phyloP scores from a whole-genome alignment of 2,329 filamentous ascomycete genomes.

The Pseudocercospora cruenta region DNA sequence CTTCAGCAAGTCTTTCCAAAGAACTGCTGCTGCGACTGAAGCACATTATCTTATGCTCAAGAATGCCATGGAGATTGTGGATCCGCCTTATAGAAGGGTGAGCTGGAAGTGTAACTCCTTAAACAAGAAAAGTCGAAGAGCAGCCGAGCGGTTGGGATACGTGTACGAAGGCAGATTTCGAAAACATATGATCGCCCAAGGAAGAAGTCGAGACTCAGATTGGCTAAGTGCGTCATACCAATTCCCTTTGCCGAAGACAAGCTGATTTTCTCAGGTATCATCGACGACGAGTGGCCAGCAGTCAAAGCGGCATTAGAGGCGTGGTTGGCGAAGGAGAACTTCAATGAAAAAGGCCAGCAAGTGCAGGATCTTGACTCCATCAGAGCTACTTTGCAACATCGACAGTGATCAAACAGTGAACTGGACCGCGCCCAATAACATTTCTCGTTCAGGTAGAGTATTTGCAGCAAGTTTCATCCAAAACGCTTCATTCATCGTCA shows the following conservation, averaged over 20 bases:
- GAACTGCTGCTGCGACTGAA: conserved; percentile 62
- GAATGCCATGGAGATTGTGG: conserved; percentile 53
- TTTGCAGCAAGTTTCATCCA: neutral
- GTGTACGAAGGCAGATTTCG: conserved; percentile 63
- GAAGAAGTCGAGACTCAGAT: conserved; percentile 60
- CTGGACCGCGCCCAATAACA: neutral
- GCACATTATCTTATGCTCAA: conserved; percentile 60
- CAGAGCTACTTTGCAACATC: conserved; percentile 20
- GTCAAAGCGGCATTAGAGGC: conserved; percentile 52
- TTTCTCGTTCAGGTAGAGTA: neutral
- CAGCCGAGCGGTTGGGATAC: conserved; percentile 63
- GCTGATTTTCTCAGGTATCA: conserved; percentile 40
- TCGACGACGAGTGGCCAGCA: conserved; percentile 61
- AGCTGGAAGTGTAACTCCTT: conserved; percentile 68
- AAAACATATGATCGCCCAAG: conserved; percentile 64
- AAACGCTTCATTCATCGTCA: conserved; percentile 12
- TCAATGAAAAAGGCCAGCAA: conserved; percentile 59
- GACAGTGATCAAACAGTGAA: neutral
- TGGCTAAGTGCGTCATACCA: conserved; percentile 55
- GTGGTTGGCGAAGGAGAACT: conserved; percentile 62
- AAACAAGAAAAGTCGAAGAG: conserved; percentile 58
- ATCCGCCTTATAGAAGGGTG: conserved; percentile 54
- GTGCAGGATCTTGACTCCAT: conserved; percentile 48
- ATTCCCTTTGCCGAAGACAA: neutral
- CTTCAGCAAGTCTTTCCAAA: conserved; percentile 55